Base-by-base conservation (phyloP, 148 eudicot species). In the Dianthus caryophyllus region DNA sequence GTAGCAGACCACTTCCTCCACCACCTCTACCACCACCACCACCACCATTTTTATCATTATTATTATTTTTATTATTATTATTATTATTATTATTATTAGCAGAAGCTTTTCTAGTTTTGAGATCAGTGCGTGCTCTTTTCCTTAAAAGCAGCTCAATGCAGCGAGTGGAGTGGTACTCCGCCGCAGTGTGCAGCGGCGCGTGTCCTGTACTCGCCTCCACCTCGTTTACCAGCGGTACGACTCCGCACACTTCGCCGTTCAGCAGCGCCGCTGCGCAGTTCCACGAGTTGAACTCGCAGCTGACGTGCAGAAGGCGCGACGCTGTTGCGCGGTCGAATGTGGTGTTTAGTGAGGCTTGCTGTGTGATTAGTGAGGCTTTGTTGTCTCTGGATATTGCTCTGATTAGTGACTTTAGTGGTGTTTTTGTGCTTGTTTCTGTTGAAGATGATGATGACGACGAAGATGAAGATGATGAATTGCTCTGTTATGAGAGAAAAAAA, bases 161-260 rank as follows among this genome's bases (percentile, higher is more conserved):
- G 2, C 63, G 55, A 0, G 2, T 11, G 24, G 77, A 17, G 66
- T 77, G 77, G 38, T 73, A 66, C 69, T 68, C 77, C 27, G 77
- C 81, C 17, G 81, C 81, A 1, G 81, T 77, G 67, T 77, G 81
- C 56, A 77, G 68, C 17, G 81, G 81, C 59, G 74, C 54, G 39
- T 48, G 41, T 1, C 81, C 81, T 1, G 67, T 52, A 11, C 27
- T 1, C 0, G 9, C 57, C 36, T 77, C 81, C 8, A 73, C 54
- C 17, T 73, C 77, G 67, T 77, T 77, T 0, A 69, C 27, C 15
- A 73, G 16, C n/a, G 81, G 77, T 4, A 73, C 44, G 0, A 38
- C 52, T 1, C 55, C 67, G 17, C 52, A 48, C 9, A 77, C 33
- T n/a, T 73, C 81, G 6, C 81, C 81, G 71, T 59, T 77, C 36